A percentile compares a stretch with the other conserved stretches of the same genome.
phyloP scores from a whole-genome alignment of 495 filamentous ascomycete genomes.

The Penicillium pulvis region DNA sequence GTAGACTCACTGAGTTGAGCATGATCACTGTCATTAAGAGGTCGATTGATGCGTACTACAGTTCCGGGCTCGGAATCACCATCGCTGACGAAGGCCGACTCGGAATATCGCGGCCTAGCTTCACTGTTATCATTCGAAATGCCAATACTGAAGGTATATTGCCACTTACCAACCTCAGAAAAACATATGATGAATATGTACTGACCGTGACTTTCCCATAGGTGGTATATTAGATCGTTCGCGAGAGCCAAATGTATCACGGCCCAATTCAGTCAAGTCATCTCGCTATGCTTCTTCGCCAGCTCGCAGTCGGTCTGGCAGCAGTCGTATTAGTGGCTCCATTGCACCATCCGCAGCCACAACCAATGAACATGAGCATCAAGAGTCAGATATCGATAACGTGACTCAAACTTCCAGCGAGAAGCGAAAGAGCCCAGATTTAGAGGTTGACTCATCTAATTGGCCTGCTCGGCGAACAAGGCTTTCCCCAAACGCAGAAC shows the following conservation, averaged over 20 bases:
- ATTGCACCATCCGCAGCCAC: not conserved
- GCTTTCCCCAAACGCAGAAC: not conserved
- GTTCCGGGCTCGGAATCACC: not conserved
- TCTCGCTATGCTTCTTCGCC: not conserved
- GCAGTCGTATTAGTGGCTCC: not conserved
- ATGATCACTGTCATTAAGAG: constrained; percentile 4
- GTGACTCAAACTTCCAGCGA: not conserved
- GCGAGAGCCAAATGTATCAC: not conserved
- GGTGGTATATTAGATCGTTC: not conserved
- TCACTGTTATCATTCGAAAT: constrained; percentile 15
- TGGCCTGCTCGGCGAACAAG: not conserved
- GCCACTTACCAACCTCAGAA: not conserved
- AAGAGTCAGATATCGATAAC: not conserved
- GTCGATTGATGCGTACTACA: not conserved
- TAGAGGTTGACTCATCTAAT: not conserved
- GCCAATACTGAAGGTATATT: not conserved
- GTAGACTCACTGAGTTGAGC: constrained; percentile 4
- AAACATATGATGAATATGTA: not conserved
- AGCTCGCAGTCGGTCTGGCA: not conserved
- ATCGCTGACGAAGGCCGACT: not conserved
- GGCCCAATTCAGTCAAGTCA: not conserved
- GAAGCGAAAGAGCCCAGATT: not conserved
- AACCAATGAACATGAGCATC: not conserved
- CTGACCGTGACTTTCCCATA: not conserved
- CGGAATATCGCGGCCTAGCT: constrained; percentile 6